Conservation (phyloP, 75 land plant genomes). For the Azolla pinnata region DNA sequence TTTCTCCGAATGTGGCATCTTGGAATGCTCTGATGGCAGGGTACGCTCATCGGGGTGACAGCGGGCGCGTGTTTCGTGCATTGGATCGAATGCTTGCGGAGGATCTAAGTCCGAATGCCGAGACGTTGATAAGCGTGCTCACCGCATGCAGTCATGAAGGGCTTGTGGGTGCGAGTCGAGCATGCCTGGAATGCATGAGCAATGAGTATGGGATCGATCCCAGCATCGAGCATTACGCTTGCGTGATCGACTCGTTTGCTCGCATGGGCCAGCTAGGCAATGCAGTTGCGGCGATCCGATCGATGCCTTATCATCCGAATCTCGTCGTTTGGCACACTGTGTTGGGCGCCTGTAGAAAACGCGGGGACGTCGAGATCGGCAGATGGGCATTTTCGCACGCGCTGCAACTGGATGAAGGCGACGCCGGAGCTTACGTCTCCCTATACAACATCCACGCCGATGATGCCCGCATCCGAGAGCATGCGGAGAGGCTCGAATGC, state of each 20-base stretch:
- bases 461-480: no score
- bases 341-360: slow-evolving; percentile 5
- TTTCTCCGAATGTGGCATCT: no score
- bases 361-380: no score
- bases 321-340: slow-evolving; percentile 5
- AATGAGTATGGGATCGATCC: slow-evolving; percentile 12
- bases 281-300: not conserved
- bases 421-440: no score
- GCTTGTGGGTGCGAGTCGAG: slow-evolving; percentile 8
- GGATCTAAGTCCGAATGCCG: slow-evolving; percentile 10
- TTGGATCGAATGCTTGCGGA: slow-evolving; percentile 31
- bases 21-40: slow-evolving; percentile 4
- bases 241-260: slow-evolving; percentile 13
- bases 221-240: slow-evolving; percentile 11
- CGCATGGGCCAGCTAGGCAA: slow-evolving; percentile 10
- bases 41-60: not conserved
- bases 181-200: slow-evolving; percentile 14
- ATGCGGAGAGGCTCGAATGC: no score
- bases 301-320: slow-evolving; percentile 7
- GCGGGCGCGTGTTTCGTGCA: not conserved
- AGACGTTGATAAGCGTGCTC: slow-evolving; percentile 1
- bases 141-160: slow-evolving; percentile 16
- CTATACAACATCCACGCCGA: no score
- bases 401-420: no score
- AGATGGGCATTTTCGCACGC: no score